phyloP scores from a whole-genome alignment of 805 yeast species.

The Jamesozyma rosinii region DNA sequence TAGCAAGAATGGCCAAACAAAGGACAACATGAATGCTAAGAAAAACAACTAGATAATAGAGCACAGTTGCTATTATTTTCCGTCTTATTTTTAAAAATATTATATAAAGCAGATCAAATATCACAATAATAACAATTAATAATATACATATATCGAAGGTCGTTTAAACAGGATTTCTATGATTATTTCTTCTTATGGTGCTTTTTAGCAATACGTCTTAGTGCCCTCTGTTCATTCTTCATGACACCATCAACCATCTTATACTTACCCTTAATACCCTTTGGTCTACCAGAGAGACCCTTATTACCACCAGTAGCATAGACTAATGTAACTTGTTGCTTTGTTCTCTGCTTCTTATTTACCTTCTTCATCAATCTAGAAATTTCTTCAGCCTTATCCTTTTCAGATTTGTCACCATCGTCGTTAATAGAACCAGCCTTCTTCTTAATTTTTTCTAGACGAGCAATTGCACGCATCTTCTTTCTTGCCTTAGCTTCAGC shows the following conservation, averaged over 20 bases:
- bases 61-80: not conserved
- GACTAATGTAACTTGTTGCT: conserved; percentile 81
- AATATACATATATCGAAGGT: not conserved
- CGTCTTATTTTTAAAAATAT: not conserved
- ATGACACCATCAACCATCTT: conserved; percentile 98
- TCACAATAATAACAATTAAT: not conserved
- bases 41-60: not conserved
- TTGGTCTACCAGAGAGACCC: conserved; percentile 90
- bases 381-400: conserved; percentile 91
- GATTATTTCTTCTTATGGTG: conserved; percentile 45
- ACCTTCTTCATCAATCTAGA: conserved; percentile 74
- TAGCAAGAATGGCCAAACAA: not conserved
- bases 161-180: not conserved
- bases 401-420: conserved; percentile 77
- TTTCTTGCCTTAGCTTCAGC: conserved; percentile 94
- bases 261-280: conserved; percentile 93
- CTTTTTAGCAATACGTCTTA: conserved; percentile 82
- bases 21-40: not conserved
- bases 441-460: conserved; percentile 82
- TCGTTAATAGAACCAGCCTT: conserved; percentile 88
- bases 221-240: conserved; percentile 95
- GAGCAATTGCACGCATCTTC: conserved; percentile 81
- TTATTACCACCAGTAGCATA: conserved; percentile 79
- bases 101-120: not conserved
- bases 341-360: conserved; percentile 57